These are phyloP conservation scores for Trichoderma gamsii DNA, from an alignment of 495 filamentous ascomycete species.

Conservation along the genomic window DNA sequence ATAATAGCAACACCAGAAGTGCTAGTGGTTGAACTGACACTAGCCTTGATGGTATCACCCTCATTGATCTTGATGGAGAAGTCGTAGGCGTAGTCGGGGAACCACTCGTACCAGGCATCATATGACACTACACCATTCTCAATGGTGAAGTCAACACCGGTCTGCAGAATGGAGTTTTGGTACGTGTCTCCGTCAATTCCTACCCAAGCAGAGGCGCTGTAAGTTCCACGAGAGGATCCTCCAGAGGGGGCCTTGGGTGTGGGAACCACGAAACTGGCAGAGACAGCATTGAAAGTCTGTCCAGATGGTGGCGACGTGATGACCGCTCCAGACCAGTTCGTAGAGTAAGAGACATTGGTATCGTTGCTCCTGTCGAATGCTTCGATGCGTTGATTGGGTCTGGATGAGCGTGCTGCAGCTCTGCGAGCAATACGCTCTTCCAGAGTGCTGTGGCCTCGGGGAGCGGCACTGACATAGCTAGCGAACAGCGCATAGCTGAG, in stretches of 20 bases:
- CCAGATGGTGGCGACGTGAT: slow-evolving; percentile 33
- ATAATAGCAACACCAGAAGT: slow-evolving; percentile 50
- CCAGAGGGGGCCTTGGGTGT: slow-evolving; percentile 20
- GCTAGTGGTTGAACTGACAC: slow-evolving; percentile 41
- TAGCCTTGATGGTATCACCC: slow-evolving; percentile 53
- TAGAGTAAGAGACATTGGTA: slow-evolving; percentile 39
- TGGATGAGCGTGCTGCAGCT: not conserved
- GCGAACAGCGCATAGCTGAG: not conserved
- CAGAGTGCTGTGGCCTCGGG: not conserved
- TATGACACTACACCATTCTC: slow-evolving; percentile 31
- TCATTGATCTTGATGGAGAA: slow-evolving; percentile 48
- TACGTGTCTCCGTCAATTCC: slow-evolving; percentile 58
- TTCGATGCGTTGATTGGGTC: not conserved
- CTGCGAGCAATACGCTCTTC: not conserved
- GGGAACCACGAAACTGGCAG: slow-evolving; percentile 52
- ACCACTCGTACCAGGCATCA: slow-evolving; percentile 64
- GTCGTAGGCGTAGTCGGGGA: slow-evolving; percentile 48
- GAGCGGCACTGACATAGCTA: not conserved
- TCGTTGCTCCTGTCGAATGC: slow-evolving; percentile 17
- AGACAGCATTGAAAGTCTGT: slow-evolving; percentile 44
- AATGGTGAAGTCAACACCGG: slow-evolving; percentile 54
- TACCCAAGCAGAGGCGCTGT: slow-evolving; percentile 57
- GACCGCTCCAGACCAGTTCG: slow-evolving; percentile 57
- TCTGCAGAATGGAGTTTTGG: slow-evolving; percentile 51
- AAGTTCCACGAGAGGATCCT: slow-evolving; percentile 22